Base-by-base conservation (phyloP, 1,284 basidiomycete species). In the Tetrapyrgos nigripes region DNA sequence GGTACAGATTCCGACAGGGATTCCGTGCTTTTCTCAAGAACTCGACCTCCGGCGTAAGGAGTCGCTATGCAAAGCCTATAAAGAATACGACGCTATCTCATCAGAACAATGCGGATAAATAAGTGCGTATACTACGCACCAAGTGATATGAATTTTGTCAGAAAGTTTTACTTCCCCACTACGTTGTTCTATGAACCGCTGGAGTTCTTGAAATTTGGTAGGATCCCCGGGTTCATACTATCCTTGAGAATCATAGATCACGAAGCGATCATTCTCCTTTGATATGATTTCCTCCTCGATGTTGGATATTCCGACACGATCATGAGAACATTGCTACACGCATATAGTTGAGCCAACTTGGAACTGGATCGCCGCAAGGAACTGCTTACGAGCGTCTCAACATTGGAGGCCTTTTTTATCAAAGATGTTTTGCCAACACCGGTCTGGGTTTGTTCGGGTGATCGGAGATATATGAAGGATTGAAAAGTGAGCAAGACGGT, bases 211-310 rank as follows among this genome's bases (percentile, higher is more conserved):
- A 31, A 68, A 64, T 27, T 68, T 72, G 23, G 46, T 50, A 9
- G 54, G 58, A 35, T 71, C 62, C 1, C 68, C 66, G 21, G 62
- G 62, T 35, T 68, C 68, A 50, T 68, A n/a, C n/a, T 68, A 72
- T 14, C 70, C 70, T 52, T 64, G 62, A n/a, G 69, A 71, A 47
- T 72, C 70, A 53, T 72, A 69, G 0, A 72, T 55, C 1, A 72
- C 61, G 35, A 72, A 69, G 26, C 61, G 63, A 10, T 63, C 50
- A 50, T 71, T 72, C 10, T 67, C 57, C 19, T 62, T 50, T 3
- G 69, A 69, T 3, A 54, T 63, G 28, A 71, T 65, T 53, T 69
- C 68, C 17, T 52, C 44, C 26, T 69, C 24, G 23, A 72, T 71
- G 50, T 72, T 59, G 2, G 64, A 66, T 26, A 57, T 50, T 27